Percentiles rank a stretch among this genome's conserved stretches.
phyloP scores from a whole-genome alignment of 768 basidiomycete genomes.

The Tulasnella sp. region DNA sequence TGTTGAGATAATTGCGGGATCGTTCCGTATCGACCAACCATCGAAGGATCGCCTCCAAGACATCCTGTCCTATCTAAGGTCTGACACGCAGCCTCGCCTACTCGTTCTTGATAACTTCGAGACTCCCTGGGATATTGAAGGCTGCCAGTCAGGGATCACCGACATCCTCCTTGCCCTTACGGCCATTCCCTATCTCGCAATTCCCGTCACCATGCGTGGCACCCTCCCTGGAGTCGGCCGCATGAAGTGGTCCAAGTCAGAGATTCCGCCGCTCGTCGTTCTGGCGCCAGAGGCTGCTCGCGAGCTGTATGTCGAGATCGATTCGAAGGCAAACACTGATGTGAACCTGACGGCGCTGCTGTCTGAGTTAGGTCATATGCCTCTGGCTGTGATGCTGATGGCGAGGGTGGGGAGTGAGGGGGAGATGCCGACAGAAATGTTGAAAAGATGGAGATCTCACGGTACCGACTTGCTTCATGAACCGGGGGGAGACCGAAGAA shows the following conservation, averaged over 20 bases:
- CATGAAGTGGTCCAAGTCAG: not conserved
- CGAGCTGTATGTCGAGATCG: not conserved
- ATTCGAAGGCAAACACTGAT: not conserved
- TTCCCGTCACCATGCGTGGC: not conserved
- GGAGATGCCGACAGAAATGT: too few species aligned
- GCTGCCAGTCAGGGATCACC: not conserved
- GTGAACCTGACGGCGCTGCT: not conserved
- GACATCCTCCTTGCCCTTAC: not conserved
- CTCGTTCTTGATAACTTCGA: not conserved
- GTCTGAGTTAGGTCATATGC: not conserved
- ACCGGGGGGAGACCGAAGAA: too few species aligned
- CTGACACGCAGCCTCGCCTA: not conserved
- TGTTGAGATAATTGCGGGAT: not conserved
- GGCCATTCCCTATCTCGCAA: not conserved
- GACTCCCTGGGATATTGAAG: not conserved
- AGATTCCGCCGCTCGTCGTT: not conserved
- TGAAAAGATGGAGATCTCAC: too few species aligned
- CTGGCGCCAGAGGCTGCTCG: not conserved
- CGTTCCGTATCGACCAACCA: not conserved
- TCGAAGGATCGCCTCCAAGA: not conserved
- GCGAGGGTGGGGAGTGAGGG: too few species aligned
- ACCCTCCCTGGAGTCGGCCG: not conserved
- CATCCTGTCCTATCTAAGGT: not conserved
- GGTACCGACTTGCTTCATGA: too few species aligned
- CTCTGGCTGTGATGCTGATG: too few species aligned